Percentiles rank a stretch among this genome's conserved stretches.
phyloP scores from a whole-genome alignment of 371 early-diverging fungal genomes.

The Circinella umbellata region DNA sequence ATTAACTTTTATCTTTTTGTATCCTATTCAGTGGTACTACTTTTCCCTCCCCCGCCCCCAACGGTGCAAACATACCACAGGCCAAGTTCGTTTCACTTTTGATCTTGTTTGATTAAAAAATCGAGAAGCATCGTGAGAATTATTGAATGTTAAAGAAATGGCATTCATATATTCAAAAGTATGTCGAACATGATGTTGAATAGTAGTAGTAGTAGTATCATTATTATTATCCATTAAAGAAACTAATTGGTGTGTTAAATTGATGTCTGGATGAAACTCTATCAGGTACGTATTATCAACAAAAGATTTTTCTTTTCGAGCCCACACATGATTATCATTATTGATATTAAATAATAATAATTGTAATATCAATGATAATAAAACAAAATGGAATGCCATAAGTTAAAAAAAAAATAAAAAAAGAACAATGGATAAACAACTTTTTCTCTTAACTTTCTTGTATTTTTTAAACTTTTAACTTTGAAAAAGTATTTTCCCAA shows the following conservation, averaged over 20 bases:
- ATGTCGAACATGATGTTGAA: conserved; percentile 39
- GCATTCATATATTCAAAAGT: conserved; percentile 46
- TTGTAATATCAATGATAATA: not conserved
- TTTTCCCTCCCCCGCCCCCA: too few relatives aligned
- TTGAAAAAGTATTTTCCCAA: conserved; percentile 2
- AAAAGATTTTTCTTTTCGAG: conserved; percentile 5
- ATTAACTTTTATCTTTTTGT: not conserved
- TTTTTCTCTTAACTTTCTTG: too few relatives aligned
- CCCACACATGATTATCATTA: not conserved
- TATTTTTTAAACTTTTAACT: too few relatives aligned
- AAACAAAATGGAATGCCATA: not conserved
- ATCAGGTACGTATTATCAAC: conserved; percentile 40
- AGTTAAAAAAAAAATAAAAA: not conserved
- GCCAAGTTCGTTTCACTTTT: conserved; percentile 42
- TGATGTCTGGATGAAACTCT: conserved; percentile 26
- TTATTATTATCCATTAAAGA: not conserved
- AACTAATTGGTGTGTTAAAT: conserved; percentile 27
- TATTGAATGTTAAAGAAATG: conserved; percentile 39
- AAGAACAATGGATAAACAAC: not conserved
- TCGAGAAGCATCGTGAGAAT: conserved; percentile 22
- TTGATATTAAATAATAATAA: not conserved
- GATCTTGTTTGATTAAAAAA: conserved; percentile 35
- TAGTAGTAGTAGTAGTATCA: conserved; percentile 31
- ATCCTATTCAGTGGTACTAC: too few relatives aligned
- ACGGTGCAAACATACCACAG: conserved; percentile 45